phyloP scores from a whole-genome alignment of 2,329 filamentous ascomycete species.

The Aspergillus tamarii region DNA sequence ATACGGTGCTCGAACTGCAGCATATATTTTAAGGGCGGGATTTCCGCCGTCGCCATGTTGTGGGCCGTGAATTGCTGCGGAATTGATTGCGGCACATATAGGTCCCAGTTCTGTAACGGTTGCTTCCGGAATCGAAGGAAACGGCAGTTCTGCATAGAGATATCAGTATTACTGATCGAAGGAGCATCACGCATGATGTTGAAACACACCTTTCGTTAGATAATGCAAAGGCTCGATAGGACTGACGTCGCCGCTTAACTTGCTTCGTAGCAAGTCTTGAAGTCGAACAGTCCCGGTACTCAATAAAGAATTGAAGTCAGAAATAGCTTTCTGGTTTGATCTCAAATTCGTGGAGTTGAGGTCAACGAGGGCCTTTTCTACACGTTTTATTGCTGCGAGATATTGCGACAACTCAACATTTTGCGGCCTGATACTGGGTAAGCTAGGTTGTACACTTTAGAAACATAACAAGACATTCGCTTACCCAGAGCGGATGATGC shows the following conservation, averaged over 20 bases:
- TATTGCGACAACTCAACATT: slow-evolving; percentile 82
- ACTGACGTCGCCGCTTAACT: slow-evolving; percentile 76
- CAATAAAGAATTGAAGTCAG: slow-evolving; percentile 76
- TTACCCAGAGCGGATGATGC: slow-evolving; percentile 80
- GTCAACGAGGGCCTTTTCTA: slow-evolving; percentile 80
- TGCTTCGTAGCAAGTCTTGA: slow-evolving; percentile 79
- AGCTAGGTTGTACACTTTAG: background rate
- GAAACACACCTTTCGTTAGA: slow-evolving; percentile 74
- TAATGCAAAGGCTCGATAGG: slow-evolving; percentile 88
- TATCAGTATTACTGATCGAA: background rate
- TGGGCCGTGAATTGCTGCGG: slow-evolving; percentile 58
- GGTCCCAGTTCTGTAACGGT: slow-evolving; percentile 74
- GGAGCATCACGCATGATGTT: background rate
- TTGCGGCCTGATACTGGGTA: slow-evolving; percentile 60
- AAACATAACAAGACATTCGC: slow-evolving; percentile 19
- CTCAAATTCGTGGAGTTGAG: slow-evolving; percentile 89
- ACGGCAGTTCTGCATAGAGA: slow-evolving; percentile 61
- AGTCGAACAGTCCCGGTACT: slow-evolving; percentile 80
- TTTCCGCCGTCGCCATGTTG: slow-evolving; percentile 61
- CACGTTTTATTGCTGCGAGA: slow-evolving; percentile 83
- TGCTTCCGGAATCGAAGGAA: slow-evolving; percentile 78
- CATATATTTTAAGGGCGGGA: slow-evolving; percentile 78
- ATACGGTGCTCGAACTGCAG: slow-evolving; percentile 84
- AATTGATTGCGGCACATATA: slow-evolving; percentile 76
- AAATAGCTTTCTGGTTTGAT: slow-evolving; percentile 85